Evolutionary conservation across 805 yeast genomes (phyloP), one percentile per base, ranked within the genome.

Genomic region (Scheffersomyces spartinae): DNA sequence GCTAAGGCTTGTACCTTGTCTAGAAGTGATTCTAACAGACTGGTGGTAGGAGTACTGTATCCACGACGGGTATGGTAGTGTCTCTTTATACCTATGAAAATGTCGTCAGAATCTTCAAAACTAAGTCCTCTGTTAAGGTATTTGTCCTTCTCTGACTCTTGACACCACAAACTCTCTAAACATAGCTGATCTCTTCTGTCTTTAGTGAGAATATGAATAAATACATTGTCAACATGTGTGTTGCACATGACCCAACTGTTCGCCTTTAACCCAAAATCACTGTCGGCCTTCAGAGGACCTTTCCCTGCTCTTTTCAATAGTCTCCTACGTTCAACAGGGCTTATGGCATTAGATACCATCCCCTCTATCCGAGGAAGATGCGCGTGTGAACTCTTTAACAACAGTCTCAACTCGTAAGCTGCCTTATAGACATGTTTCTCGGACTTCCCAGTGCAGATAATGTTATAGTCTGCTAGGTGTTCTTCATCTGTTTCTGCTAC

Each of bases 161-260:
- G 37, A 24, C 55, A 46, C 52, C 57, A 60, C 18, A 60, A 33
- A 8, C 42, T 33, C 31, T 60, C 67, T 39, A 60, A 46, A 24
- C 51, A 40, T 34, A 60, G 42, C 26, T 60, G 60, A 4, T 33
- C 38, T 26, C 67, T 38, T 36, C 67, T 42, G n/a, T 49, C 46
- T n/a, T 44, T 38, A 10, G 63, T 55, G 31, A 60, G 39, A 16
- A 60, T 42, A 34, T 60, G 67, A 8, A 60, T 39, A 18, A 40
- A 52, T 9, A 55, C 40, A 15, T 46, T 43, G 27, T 55, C 56
- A 3, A 47, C 42, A 12, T 31, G 28, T 19, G 53, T 48, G 27
- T 54, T 52, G 32, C 61, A 57, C 49, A 59, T 43, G 9, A 60
- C 50, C 67, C 67, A 60, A 22, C 57, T 50, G 33, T 60, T 60